Evolutionary conservation across 306 rosid genomes (phyloP), one percentile per base, ranked within the genome.

Genomic region (Lagenaria siceraria): DNA sequence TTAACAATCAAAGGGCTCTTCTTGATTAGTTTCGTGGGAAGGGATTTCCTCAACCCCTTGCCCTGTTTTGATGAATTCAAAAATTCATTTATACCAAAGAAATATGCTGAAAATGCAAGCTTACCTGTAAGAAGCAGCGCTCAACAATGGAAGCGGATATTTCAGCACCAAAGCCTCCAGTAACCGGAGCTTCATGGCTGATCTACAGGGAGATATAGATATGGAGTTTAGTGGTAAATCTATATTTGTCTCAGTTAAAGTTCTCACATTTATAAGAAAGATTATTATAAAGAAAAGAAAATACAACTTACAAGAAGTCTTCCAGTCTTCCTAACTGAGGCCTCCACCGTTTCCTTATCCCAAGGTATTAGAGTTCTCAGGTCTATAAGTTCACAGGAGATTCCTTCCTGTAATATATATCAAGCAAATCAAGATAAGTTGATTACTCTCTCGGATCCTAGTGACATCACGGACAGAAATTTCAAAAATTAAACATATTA

Each of bases 101-200:
- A 69, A 24, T 43, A 69, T 40, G 35, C 55, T 43, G 55, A 73
- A 78, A 81, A 38, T 33, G 74, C 36, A 18, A 68, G 11, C 87
- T 87, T 89, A 92, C 99, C 97, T 91, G 86, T 79, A 86, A 83
- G 87, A 95, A 95, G 90, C 99, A 95, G 56, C 98, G 90, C 78
- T 92, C 96, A 65, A 88, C 83, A 61, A 95, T 88, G 56, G 99
- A 92, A 81, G 99, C 97, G 0, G 98, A 88, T 77, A 95, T 86
- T 90, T 95, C 99, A 72, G 98, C 98, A 60, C 99, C 98, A 82
- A 95, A 95, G 66, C 98, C 99, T 79, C 97, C 97, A 0, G 98
- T 95, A 22, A 92, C 84, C 0, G 97, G 98, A 84, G 99, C 99
- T 88, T 95, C 99, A 83, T 95, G 99, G 86, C 99, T 95, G 82